Base-by-base conservation (phyloP, 2,329 filamentous ascomycete genomes). In the Cryphonectria naterciae region DNA sequence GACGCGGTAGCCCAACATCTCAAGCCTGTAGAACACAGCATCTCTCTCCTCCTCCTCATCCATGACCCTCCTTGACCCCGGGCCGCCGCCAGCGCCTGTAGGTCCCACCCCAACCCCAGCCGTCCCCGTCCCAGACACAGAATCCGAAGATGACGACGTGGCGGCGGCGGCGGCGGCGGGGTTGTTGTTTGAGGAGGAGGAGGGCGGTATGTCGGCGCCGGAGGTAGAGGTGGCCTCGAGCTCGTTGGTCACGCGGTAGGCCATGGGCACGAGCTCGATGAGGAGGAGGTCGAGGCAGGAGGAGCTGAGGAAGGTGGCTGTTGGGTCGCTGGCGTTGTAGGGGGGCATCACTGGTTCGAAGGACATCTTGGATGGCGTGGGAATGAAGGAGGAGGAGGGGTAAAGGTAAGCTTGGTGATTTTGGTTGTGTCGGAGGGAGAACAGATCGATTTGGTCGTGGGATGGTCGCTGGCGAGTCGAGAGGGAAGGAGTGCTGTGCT, bases 251-350 rank as follows among this genome's bases (percentile, higher is more conserved):
- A 98, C 87, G 74, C 96, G 91, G 81, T 97, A 94, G 6, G 95
- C 93, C 85, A 98, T 92, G 54, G 96, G 96, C 22, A 99, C 96
- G 69, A 99, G 89, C 84, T 99, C 96, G 79, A 98, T 98, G 76
- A 99, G 89, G 70, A 99, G 89, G 76, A 99, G 92, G 82, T 99
- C 96, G 77, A 99, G 90, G 80, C 93, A 94, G 64, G 95, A 96
- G 70, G 92, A 89, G 83, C 89, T 92, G 76, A 98, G 86, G 83
- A 95, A 93, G 72, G 90, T 89, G 71, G 92, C 92, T 72, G 86
- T 86, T 52, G 93, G 92, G 81, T 97, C 94, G 74, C 87, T 87
- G 75, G 90, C 85, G 81, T 91, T 92, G 84, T 89, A 91, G 19
- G 90, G 89, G 2, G 91, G 90, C 77, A 90, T 84, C 62, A 91